phyloP scores from a whole-genome alignment of 2,329 filamentous ascomycete species.

The Fusarium camptoceras region DNA sequence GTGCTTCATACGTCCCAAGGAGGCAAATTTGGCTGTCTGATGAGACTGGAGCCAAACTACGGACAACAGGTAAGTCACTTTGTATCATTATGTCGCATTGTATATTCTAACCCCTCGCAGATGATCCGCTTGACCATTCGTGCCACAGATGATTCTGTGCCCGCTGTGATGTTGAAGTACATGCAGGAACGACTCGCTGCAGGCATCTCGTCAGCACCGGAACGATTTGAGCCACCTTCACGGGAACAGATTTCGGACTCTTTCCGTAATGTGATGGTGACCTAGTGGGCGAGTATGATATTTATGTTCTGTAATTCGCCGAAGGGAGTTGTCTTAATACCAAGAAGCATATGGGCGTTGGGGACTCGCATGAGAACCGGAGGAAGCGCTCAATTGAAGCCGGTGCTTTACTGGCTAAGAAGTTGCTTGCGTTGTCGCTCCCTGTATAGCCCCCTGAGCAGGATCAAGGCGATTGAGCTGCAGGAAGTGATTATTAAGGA shows the following conservation, averaged over 20 bases:
- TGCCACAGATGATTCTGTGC: slow-evolving; percentile 91
- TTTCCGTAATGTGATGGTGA: slow-evolving; percentile 69
- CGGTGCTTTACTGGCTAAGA: slow-evolving; percentile 36
- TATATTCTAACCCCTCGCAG: slow-evolving; percentile 59
- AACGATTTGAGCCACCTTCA: slow-evolving; percentile 56
- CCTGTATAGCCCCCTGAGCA: slow-evolving; percentile 20
- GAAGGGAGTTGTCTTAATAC: slow-evolving; percentile 46
- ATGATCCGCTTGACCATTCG: slow-evolving; percentile 96
- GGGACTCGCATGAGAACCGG: slow-evolving; percentile 43
- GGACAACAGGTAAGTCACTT: slow-evolving; percentile 80
- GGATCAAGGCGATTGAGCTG: slow-evolving; percentile 18
- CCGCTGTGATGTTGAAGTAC: slow-evolving; percentile 80
- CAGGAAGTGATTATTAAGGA: slow-evolving; percentile 36
- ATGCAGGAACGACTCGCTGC: slow-evolving; percentile 85
- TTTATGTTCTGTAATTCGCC: slow-evolving; percentile 42
- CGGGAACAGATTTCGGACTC: slow-evolving; percentile 65
- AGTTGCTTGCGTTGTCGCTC: slow-evolving; percentile 29
- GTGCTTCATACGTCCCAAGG: slow-evolving; percentile 84
- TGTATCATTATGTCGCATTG: background rate
- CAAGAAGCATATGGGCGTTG: slow-evolving; percentile 51
- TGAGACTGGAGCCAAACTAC: slow-evolving; percentile 95
- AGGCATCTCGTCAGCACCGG: slow-evolving; percentile 59
- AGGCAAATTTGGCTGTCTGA: slow-evolving; percentile 93
- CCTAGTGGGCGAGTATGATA: slow-evolving; percentile 39
- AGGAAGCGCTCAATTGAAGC: slow-evolving; percentile 41